These are phyloP conservation scores for Coprinopsis sp. DNA, from an alignment of 768 basidiomycete genomes.

Conservation along the genomic window DNA sequence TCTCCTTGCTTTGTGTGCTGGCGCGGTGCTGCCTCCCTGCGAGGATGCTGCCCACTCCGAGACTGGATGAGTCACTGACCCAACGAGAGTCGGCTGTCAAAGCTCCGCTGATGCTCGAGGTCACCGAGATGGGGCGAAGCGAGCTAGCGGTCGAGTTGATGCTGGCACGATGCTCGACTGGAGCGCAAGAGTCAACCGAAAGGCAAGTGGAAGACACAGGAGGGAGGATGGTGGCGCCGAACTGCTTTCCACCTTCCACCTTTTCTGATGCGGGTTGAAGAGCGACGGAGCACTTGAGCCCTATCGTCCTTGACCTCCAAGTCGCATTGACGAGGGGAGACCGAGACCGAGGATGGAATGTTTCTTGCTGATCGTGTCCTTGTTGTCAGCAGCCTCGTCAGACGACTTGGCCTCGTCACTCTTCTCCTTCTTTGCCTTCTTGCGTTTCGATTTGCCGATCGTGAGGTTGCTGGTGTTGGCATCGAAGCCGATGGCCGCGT, in stretches of 20 bases:
- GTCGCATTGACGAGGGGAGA: constrained; percentile 48
- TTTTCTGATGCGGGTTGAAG: too few species aligned
- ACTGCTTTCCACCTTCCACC: not conserved
- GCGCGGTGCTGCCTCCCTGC: too few species aligned
- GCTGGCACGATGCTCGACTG: constrained; percentile 20
- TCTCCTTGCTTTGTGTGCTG: constrained; percentile 39
- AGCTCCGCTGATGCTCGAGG: constrained; percentile 25
- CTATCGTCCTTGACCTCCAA: constrained; percentile 31
- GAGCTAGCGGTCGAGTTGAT: constrained; percentile 36
- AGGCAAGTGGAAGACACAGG: too few species aligned
- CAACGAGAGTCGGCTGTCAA: constrained; percentile 39
- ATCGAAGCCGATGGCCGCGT: too few species aligned
- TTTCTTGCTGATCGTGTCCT: constrained; percentile 53
- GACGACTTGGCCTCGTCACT: not conserved
- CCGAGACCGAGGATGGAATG: constrained; percentile 59
- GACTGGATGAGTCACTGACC: constrained; percentile 25
- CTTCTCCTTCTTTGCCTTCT: not conserved
- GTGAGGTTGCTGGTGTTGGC: not conserved
- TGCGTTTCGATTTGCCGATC: not conserved
- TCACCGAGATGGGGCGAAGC: constrained; percentile 24
- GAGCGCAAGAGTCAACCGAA: too few species aligned
- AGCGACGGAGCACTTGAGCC: constrained; percentile 36
- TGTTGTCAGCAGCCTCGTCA: too few species aligned
- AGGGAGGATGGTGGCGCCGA: too few species aligned
- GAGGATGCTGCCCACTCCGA: too few species aligned